Conservation (phyloP, 2,329 filamentous ascomycete species). For the Phialophora expanda region DNA sequence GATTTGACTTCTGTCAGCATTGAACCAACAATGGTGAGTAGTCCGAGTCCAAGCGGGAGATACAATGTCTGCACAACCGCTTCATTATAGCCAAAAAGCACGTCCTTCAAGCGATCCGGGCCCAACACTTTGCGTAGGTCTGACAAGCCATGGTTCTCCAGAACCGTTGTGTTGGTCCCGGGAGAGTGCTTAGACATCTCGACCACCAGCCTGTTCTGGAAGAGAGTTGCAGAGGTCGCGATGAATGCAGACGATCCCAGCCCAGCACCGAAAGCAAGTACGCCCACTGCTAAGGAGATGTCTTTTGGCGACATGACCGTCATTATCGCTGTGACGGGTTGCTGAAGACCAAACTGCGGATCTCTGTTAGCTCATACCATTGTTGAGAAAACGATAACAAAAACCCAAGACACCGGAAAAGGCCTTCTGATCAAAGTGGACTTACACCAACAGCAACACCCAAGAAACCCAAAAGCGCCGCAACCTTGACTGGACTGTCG, state of each 20-base stretch:
- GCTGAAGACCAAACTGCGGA: slow-evolving; percentile 33
- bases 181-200: slow-evolving; percentile 22
- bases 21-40: slow-evolving; percentile 25
- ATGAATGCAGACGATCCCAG: slow-evolving; percentile 27
- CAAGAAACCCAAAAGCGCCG: slow-evolving; percentile 41
- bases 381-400: background rate
- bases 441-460: slow-evolving; percentile 41
- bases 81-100: slow-evolving; percentile 28
- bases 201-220: slow-evolving; percentile 22
- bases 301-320: slow-evolving; percentile 38
- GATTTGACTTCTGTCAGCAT: slow-evolving; percentile 25
- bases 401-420: background rate
- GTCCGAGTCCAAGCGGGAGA: slow-evolving; percentile 29
- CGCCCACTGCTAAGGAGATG: slow-evolving; percentile 36
- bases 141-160: slow-evolving; percentile 28
- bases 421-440: background rate
- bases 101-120: slow-evolving; percentile 21
- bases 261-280: slow-evolving; percentile 43
- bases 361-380: background rate
- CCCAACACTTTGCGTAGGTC: slow-evolving; percentile 25
- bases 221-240: slow-evolving; percentile 30
- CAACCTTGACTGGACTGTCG: slow-evolving; percentile 35
- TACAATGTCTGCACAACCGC: slow-evolving; percentile 31
- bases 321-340: slow-evolving; percentile 35
- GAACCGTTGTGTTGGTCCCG: slow-evolving; percentile 20